phyloP scores from a whole-genome alignment of 1,139 yeast genomes.

The Hanseniaspora uvarum region DNA sequence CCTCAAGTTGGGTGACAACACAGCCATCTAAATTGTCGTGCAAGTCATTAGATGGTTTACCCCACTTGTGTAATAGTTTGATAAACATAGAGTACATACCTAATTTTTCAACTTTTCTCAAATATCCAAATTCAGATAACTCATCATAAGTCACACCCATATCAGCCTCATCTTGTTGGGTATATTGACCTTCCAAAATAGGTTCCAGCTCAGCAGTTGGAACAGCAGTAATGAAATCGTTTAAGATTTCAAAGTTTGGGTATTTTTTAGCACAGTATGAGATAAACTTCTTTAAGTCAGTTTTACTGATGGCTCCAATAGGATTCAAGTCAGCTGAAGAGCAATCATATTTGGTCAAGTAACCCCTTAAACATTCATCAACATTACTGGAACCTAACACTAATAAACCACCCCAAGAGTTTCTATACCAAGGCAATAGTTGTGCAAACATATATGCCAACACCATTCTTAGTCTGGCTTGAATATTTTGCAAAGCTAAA shows the following conservation, averaged over 20 bases:
- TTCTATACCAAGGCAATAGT: conserved; percentile 85
- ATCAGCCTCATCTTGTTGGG: conserved; percentile 91
- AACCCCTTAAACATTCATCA: conserved; percentile 94
- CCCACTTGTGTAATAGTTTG: conserved; percentile 82
- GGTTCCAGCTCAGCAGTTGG: conserved; percentile 99
- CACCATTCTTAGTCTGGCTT: conserved; percentile 93
- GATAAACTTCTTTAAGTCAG: conserved; percentile 78
- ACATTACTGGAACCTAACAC: conserved; percentile 95
- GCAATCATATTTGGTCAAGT: conserved; percentile 90
- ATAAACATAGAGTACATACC: conserved; percentile 94
- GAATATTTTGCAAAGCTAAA: conserved; percentile 87
- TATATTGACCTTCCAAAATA: conserved; percentile 66
- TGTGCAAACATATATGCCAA: conserved; percentile 88
- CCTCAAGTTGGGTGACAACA: conserved; percentile 5
- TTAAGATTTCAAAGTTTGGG: conserved; percentile 57
- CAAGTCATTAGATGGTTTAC: conserved; percentile 5
- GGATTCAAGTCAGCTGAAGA: conserved; percentile 96
- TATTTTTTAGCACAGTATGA: conserved; percentile 63
- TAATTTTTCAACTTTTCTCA: conserved; percentile 84
- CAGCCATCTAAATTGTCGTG: conserved; percentile 15
- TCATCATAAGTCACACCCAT: conserved; percentile 98
- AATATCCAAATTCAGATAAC: conserved; percentile 77
- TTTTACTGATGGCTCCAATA: conserved; percentile 92
- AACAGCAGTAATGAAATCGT: conserved; percentile 72
- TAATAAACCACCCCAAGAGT: conserved; percentile 50